Evolutionary conservation across 2,329 filamentous ascomycete genomes (phyloP), one percentile per base, ranked within the genome.

Genomic region (Fusarium sp.): DNA sequence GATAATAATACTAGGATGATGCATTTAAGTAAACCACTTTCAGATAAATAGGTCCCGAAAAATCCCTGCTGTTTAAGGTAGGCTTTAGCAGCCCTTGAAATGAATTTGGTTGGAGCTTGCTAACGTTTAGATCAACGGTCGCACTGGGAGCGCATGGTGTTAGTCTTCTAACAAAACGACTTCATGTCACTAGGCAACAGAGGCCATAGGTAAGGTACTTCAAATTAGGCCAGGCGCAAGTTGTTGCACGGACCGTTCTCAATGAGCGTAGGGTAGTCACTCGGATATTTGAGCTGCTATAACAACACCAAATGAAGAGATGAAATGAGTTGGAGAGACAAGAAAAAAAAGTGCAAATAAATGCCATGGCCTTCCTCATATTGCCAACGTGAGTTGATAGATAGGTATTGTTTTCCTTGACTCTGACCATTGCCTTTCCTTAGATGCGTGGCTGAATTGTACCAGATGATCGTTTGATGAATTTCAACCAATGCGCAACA

Each of bases 401-500:
- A 33, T 33, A 15, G 2, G 16, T 3, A 19, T 3, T 23, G 11
- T 2, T 19, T 23, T 33, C 21, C 33, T 4, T 14, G 46, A 18
- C 4, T 10, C 9, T 15, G 44, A 29, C 9, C 12, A 15, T 1
- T 15, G 9, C 4, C 4, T 27, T 7, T 3, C 21, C 8, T 1
- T 4, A 4, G 2, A 27, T 5, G 7, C 8, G 4, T 21, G 9
- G 7, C 0, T 27, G 18, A 6, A 4, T 5, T 19, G 3, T 10
- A 18, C 3, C 8, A 35, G 16, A 8, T 35, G 33, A 16, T 7
- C 15, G 16, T 8, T 9, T 2, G 6, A 18, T 7, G 7, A 16
- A 9, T 4, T 10, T 5, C 3, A 10, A 4, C 7, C 7, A 0
- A 7, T 5, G 3, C 3, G 7, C 5, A 31, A 7, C 10, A 33